Percentiles rank a stretch among this genome's conserved stretches.
Evolutionary conservation across 305 asterid genomes (phyloP).

Genomic region (Solanum hybrid): DNA sequence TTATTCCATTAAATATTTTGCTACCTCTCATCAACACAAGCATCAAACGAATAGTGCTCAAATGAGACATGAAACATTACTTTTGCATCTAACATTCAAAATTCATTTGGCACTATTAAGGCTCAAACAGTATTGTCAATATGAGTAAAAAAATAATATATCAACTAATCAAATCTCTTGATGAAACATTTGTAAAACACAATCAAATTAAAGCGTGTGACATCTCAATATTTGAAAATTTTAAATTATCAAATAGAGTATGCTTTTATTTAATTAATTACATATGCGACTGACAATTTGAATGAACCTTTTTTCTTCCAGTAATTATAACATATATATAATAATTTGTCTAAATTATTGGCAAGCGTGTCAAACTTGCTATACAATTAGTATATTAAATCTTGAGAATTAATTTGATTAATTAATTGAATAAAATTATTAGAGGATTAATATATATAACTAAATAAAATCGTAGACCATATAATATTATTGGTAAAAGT

Average conservation of each 20-base stretch:
- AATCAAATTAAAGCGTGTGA: neutral
- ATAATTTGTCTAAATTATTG: neutral
- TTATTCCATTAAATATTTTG: no score
- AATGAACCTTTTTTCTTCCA: neutral
- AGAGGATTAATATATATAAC: neutral
- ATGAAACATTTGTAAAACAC: neutral
- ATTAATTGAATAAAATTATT: neutral
- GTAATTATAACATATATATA: neutral
- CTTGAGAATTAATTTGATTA: neutral
- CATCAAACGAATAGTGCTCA: no score
- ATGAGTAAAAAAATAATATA: no score
- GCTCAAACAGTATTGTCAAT: neutral
- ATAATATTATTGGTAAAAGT: neutral
- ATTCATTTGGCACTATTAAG: neutral
- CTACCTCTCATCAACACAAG: no score
- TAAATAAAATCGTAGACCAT: neutral
- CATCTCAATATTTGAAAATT: neutral
- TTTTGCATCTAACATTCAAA: neutral
- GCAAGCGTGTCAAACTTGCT: neutral
- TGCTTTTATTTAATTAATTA: neutral
- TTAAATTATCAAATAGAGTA: neutral
- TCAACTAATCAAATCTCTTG: neutral
- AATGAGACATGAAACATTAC: neutral
- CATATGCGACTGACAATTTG: neutral
- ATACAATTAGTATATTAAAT: neutral